Percentiles rank a stretch among this genome's conserved stretches.
Evolutionary conservation across 768 basidiomycete genomes (phyloP).

Genomic region (Russula emetica): DNA sequence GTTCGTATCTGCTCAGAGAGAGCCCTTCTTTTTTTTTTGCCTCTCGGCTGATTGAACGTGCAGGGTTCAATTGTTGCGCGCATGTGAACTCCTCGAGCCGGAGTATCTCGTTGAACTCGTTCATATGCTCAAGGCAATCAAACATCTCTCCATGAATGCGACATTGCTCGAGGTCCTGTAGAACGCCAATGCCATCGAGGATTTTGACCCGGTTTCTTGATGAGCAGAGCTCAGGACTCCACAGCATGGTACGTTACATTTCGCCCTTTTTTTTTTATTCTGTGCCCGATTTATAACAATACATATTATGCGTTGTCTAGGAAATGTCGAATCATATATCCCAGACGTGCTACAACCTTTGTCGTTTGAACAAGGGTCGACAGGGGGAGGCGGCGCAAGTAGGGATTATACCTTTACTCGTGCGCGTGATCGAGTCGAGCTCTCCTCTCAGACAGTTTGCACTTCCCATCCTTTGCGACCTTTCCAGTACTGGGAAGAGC

Average conservation of each 20-base stretch:
- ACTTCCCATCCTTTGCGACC: slow-evolving; percentile 91
- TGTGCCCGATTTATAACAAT: background rate
- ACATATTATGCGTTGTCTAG: slow-evolving; percentile 38
- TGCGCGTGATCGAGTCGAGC: slow-evolving; percentile 79
- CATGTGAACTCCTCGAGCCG: slow-evolving; percentile 83
- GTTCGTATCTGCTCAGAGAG: slow-evolving; percentile 48
- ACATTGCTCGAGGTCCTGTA: slow-evolving; percentile 88
- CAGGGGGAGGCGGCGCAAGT: slow-evolving; percentile 98
- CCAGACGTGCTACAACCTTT: slow-evolving; percentile 96
- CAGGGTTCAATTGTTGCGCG: slow-evolving; percentile 83
- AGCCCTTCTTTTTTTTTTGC: background rate
- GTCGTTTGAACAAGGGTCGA: slow-evolving; percentile 86
- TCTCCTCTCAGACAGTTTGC: slow-evolving; percentile 97
- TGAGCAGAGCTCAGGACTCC: slow-evolving; percentile 70
- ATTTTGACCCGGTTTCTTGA: slow-evolving; percentile 82
- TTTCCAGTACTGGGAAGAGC: slow-evolving; percentile 91
- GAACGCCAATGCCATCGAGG: slow-evolving; percentile 92
- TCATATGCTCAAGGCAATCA: slow-evolving; percentile 88
- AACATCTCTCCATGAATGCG: slow-evolving; percentile 93
- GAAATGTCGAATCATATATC: slow-evolving; percentile 97
- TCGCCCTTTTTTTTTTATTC: background rate
- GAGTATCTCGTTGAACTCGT: slow-evolving; percentile 87
- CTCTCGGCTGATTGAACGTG: background rate
- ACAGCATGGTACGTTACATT: slow-evolving; percentile 62
- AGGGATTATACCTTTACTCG: slow-evolving; percentile 88